Percentiles rank a stretch among this genome's conserved stretches.
These are phyloP conservation scores for Hemerocallis citrina DNA, from an alignment of 106 monocot genomes.

Conservation along the genomic window DNA sequence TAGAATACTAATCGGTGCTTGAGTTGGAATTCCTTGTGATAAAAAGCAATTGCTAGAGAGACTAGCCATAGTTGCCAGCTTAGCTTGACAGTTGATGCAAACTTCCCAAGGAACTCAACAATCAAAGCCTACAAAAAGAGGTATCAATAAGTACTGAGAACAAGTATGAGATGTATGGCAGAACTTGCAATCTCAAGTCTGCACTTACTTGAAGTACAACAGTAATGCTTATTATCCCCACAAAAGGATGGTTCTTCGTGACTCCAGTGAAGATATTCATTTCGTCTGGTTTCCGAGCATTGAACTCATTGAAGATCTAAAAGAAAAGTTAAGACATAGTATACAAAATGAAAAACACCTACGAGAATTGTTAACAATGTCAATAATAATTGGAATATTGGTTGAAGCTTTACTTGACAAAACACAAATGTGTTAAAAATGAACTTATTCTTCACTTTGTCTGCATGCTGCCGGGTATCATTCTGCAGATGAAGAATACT, in stretches of 20 bases:
- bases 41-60: constrained; percentile 64
- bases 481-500: constrained; percentile 44
- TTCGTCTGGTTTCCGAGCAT: constrained; percentile 94
- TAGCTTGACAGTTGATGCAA: too few relatives aligned
- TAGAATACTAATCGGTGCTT: too few relatives aligned
- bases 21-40: too few relatives aligned
- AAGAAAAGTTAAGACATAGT: neutral
- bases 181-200: too few relatives aligned
- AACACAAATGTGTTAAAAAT: constrained; percentile 91
- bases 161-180: too few relatives aligned
- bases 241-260: constrained; percentile 64
- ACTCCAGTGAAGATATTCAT: constrained; percentile 67
- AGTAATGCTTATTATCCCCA: constrained; percentile 70
- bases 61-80: constrained; percentile 71
- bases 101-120: too few relatives aligned
- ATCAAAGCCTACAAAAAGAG: too few relatives aligned
- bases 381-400: too few relatives aligned
- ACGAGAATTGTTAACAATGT: too few relatives aligned
- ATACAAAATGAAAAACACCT: neutral
- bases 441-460: constrained; percentile 73
- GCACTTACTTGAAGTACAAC: constrained; percentile 57
- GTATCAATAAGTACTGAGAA: too few relatives aligned
- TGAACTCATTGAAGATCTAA: constrained; percentile 98
- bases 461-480: constrained; percentile 43
- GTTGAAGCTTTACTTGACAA: constrained; percentile 76